phyloP scores from a whole-genome alignment of 2,329 filamentous ascomycete species.

The Alternaria novae-zelandiae region DNA sequence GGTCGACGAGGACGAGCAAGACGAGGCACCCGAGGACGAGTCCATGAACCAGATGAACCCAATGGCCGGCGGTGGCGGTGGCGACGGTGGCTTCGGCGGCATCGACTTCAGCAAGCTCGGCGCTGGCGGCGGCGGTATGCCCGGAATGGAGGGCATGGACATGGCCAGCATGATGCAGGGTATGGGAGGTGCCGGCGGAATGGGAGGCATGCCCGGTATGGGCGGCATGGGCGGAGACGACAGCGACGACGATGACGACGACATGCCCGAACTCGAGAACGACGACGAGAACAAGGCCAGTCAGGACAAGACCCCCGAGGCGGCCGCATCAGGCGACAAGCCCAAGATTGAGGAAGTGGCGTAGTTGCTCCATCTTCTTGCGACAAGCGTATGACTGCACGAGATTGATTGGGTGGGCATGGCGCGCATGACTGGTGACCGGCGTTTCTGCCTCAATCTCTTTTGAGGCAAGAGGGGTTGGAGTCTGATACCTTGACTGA shows the following conservation, averaged over 20 bases:
- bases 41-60: constrained; percentile 60
- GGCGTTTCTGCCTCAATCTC: constrained; percentile 12
- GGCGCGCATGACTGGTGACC: constrained; percentile 10
- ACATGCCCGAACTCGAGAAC: constrained; percentile 76
- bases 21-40: constrained; percentile 81
- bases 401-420: neutral
- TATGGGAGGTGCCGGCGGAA: constrained; percentile 37
- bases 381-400: constrained; percentile 18
- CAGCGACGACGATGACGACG: constrained; percentile 64
- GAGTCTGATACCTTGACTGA: constrained; percentile 6
- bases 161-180: constrained; percentile 41
- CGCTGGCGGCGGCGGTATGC: constrained; percentile 56
- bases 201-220: constrained; percentile 28
- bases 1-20: constrained; percentile 98
- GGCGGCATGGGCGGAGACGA: constrained; percentile 39
- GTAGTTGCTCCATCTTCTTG: constrained; percentile 21
- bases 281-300: constrained; percentile 37
- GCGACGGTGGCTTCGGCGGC: constrained; percentile 76
- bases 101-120: constrained; percentile 93
- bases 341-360: constrained; percentile 57
- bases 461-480: neutral
- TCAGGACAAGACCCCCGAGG: constrained; percentile 25
- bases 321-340: constrained; percentile 40
- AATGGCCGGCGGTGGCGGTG: constrained; percentile 55
- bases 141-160: constrained; percentile 44